phyloP scores from a whole-genome alignment of 2,329 filamentous ascomycete genomes.

The Cercospora citrullina region DNA sequence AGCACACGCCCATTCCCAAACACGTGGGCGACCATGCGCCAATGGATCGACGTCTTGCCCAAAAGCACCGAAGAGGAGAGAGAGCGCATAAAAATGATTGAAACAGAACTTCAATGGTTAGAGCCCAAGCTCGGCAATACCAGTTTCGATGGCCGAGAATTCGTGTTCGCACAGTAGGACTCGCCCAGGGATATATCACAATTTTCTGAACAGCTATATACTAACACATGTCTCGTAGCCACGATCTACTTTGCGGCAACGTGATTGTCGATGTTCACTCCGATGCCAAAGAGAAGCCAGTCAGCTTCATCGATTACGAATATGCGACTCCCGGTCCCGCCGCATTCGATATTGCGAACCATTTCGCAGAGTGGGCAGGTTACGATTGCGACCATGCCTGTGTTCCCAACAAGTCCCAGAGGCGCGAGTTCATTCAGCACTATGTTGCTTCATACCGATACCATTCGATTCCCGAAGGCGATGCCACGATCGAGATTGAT shows the following conservation, averaged over 20 bases:
- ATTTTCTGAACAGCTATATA: background rate
- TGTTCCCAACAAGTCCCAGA: conserved; percentile 74
- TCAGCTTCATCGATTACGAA: conserved; percentile 96
- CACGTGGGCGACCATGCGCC: conserved; percentile 92
- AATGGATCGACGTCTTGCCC: conserved; percentile 88
- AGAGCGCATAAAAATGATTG: conserved; percentile 65
- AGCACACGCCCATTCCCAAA: conserved; percentile 74
- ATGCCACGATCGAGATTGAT: conserved; percentile 49
- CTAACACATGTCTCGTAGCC: conserved; percentile 42
- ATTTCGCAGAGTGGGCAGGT: conserved; percentile 97
- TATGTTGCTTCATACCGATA: conserved; percentile 73
- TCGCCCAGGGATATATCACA: background rate
- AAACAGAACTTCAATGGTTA: conserved; percentile 72
- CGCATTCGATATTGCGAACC: conserved; percentile 95
- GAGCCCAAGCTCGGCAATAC: conserved; percentile 67
- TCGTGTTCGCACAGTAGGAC: conserved; percentile 75
- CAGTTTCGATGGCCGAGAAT: conserved; percentile 73
- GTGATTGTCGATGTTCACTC: conserved; percentile 68
- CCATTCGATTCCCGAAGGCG: conserved; percentile 37
- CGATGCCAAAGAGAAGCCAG: conserved; percentile 39
- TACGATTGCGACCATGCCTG: conserved; percentile 90
- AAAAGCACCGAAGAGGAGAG: conserved; percentile 68
- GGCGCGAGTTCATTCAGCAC: conserved; percentile 76
- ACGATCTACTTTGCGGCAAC: conserved; percentile 93
- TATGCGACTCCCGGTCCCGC: conserved; percentile 93